These are phyloP conservation scores for Phytophthora pinifolia DNA, from an alignment of 352 stramenopile genomes.

Conservation along the genomic window DNA sequence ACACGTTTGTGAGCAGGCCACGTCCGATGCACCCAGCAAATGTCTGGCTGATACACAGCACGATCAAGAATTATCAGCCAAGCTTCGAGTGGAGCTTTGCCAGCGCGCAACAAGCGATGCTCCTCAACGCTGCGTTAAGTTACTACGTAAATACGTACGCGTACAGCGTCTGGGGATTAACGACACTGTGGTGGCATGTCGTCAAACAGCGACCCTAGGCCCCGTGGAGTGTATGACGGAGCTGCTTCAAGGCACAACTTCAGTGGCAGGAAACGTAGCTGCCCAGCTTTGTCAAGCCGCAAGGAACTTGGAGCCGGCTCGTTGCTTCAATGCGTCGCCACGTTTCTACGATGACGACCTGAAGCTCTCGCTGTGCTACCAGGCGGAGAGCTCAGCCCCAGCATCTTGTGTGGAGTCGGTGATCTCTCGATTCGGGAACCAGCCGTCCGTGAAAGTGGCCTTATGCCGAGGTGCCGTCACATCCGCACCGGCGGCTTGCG, in stretches of 20 bases:
- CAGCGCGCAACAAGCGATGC: constrained; percentile 19
- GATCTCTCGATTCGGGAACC: constrained; percentile 21
- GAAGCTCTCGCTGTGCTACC: constrained; percentile 41
- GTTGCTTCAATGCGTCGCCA: constrained; percentile 41
- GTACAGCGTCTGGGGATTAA: constrained; percentile 24
- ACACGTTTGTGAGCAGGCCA: constrained; percentile 32
- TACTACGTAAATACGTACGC: constrained; percentile 34
- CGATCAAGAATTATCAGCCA: constrained; percentile 22
- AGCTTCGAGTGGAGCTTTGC: constrained; percentile 32
- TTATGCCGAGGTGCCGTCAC: constrained; percentile 39
- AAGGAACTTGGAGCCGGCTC: constrained; percentile 30
- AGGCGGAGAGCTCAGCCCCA: constrained; percentile 38
- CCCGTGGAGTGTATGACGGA: constrained; percentile 28
- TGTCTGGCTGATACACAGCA: constrained; percentile 36
- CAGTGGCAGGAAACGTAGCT: constrained; percentile 5
- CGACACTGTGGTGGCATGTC: constrained; percentile 24
- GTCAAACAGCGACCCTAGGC: constrained; percentile 22
- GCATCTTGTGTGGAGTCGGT: constrained; percentile 33
- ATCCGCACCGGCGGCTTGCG: constrained; percentile 34
- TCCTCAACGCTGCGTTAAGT: constrained; percentile 27
- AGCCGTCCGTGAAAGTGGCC: constrained; percentile 16
- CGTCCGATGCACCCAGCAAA: constrained; percentile 31
- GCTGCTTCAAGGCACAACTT: constrained; percentile 12
- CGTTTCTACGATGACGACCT: constrained; percentile 33
- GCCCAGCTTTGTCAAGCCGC: constrained; percentile 30